These are phyloP conservation scores for Phlebopus sp. DNA, from an alignment of 1,284 basidiomycete species.

Conservation along the genomic window DNA sequence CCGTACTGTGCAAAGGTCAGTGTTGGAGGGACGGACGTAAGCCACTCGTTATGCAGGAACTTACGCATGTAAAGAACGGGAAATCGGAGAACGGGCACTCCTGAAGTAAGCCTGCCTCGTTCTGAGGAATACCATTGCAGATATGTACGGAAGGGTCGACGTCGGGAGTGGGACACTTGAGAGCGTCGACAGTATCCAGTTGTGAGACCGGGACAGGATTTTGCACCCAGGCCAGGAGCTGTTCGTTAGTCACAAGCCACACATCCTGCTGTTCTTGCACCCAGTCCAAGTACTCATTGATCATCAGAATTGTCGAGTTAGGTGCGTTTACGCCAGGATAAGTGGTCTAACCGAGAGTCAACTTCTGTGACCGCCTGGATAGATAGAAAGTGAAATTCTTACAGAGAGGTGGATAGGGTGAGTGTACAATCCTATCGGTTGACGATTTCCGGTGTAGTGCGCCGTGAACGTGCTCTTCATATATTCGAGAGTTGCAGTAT, in stretches of 20 bases:
- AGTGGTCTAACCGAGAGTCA: conserved; percentile 35
- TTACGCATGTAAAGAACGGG: conserved; percentile 74
- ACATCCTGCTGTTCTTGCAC: conserved; percentile 71
- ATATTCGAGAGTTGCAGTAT: conserved; percentile 65
- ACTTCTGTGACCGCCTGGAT: conserved; percentile 2
- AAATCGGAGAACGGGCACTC: conserved; percentile 70
- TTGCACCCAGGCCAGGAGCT: conserved; percentile 72
- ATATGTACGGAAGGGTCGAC: conserved; percentile 54
- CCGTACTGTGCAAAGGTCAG: conserved; percentile 52
- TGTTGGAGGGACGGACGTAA: neutral
- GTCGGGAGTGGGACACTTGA: conserved; percentile 63
- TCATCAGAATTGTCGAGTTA: conserved; percentile 62
- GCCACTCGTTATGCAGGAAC: conserved; percentile 13
- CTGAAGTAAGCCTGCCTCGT: conserved; percentile 57
- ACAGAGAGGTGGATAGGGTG: conserved; percentile 80
- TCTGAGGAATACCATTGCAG: conserved; percentile 71
- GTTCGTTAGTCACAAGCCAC: conserved; percentile 76
- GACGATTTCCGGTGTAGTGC: conserved; percentile 72
- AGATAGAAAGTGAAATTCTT: conserved; percentile 15
- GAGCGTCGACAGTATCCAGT: conserved; percentile 48
- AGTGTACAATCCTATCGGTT: conserved; percentile 80
- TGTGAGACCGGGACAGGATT: conserved; percentile 67
- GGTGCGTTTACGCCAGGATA: conserved; percentile 56
- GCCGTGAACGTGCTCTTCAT: conserved; percentile 75
- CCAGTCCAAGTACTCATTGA: conserved; percentile 82